A percentile compares a stretch with the other conserved stretches of the same genome.
These are phyloP conservation scores for Yamadazyma sp. DNA, from an alignment of 1,139 yeast species.

Conservation along the genomic window DNA sequence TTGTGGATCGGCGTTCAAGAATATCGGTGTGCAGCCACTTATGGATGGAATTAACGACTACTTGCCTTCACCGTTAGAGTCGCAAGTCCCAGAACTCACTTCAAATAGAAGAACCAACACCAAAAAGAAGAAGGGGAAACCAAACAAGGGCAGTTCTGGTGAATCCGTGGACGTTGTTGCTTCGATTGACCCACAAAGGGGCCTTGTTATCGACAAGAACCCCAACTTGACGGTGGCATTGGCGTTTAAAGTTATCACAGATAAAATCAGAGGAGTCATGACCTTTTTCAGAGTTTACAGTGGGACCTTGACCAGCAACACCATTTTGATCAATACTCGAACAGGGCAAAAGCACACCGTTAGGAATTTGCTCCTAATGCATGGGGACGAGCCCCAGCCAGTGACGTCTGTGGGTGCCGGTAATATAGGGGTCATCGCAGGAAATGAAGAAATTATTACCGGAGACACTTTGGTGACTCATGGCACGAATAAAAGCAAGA, in stretches of 20 bases:
- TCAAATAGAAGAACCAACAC: conserved; percentile 13
- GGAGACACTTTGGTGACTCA: conserved; percentile 85
- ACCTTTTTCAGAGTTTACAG: conserved; percentile 86
- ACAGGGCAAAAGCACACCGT: conserved; percentile 67
- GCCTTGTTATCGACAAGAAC: conserved; percentile 55
- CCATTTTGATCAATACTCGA: conserved; percentile 65
- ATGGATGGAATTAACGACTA: conserved; percentile 78
- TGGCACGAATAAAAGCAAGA: conserved; percentile 37
- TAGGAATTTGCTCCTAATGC: conserved; percentile 75
- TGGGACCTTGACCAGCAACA: conserved; percentile 66
- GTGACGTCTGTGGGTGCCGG: conserved; percentile 67
- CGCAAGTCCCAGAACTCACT: conserved; percentile 54
- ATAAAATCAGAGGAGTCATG: conserved; percentile 80
- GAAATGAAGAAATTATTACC: conserved; percentile 70
- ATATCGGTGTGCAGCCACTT: conserved; percentile 93
- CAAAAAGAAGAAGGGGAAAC: conserved; percentile 14
- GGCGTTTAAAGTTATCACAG: conserved; percentile 89
- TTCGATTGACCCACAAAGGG: conserved; percentile 38
- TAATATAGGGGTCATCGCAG: conserved; percentile 86
- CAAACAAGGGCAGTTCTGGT: conserved; percentile 5
- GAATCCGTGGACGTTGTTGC: conserved; percentile 30
- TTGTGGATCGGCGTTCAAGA: conserved; percentile 90
- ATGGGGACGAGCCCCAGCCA: conserved; percentile 82
- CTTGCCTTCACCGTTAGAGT: conserved; percentile 81
- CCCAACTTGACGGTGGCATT: conserved; percentile 69